phyloP scores from a whole-genome alignment of 345 rosid species.

The Arabis alpina region DNA sequence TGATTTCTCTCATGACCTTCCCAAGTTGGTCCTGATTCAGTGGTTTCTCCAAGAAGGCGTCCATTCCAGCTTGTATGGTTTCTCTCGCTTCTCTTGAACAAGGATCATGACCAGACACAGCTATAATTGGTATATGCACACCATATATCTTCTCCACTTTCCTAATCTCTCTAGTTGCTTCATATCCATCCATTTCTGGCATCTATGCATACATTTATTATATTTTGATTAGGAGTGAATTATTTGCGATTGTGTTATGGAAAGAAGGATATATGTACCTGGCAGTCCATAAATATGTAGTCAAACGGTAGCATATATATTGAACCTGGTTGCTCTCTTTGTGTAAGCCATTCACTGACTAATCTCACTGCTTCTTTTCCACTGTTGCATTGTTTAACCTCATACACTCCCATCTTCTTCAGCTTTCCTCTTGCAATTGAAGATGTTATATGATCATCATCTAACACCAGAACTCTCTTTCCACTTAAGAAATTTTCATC shows the following conservation, averaged over 20 bases:
- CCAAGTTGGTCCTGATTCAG: constrained; percentile 37
- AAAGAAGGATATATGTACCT: constrained; percentile 48
- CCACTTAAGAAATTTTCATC: constrained; percentile 51
- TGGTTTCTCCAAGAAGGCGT: constrained; percentile 55
- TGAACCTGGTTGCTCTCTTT: constrained; percentile 30
- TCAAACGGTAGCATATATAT: constrained; percentile 53
- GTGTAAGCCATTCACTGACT: constrained; percentile 43
- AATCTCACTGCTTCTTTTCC: constrained; percentile 61
- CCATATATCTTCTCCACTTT: constrained; percentile 53
- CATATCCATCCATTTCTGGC: constrained; percentile 74
- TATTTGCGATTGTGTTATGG: neutral
- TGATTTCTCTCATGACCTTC: constrained; percentile 34
- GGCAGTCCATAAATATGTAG: constrained; percentile 81
- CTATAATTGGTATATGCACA: constrained; percentile 70
- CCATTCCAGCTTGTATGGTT: constrained; percentile 63
- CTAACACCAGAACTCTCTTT: constrained; percentile 65
- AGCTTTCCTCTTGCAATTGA: constrained; percentile 39
- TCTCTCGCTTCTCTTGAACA: constrained; percentile 44
- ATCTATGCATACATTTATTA: constrained; percentile 49
- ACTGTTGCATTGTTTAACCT: constrained; percentile 49
- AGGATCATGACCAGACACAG: constrained; percentile 60
- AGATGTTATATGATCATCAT: constrained; percentile 46
- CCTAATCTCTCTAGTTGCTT: constrained; percentile 67
- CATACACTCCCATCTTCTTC: constrained; percentile 54
- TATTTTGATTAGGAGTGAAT: constrained; percentile 6